Evolutionary conservation across 108 stramenopile species (phyloP), one percentile per base, ranked within the genome.

Genomic region (Cyclotella sp.): DNA sequence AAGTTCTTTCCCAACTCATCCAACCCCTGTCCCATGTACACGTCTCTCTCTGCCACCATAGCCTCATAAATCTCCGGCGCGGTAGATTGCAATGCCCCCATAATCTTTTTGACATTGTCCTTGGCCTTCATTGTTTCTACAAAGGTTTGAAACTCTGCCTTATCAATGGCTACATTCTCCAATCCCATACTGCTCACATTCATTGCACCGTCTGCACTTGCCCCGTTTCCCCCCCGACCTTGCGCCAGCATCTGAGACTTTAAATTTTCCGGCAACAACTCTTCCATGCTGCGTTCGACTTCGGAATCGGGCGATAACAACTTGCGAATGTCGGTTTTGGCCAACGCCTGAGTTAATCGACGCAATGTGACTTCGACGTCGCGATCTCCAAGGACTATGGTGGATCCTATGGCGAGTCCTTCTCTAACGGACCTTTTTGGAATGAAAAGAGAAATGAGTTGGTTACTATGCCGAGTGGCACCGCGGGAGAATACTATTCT

Each of bases 51-150:
- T n/a, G 75, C 79, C 22, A 86, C 85, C 79, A 86, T 81, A 1
- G 85, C 85, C 40, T 84, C 70, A 57, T 86, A 86, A 13, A 86
- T 72, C 29, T 84, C 75, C 18, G 85, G 85, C 18, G 82, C 82
- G 3, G 78, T 76, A 0, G 26, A 40, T 42, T 72, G 49, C 16
- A 86, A 55, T 14, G 75, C 75, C 15, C 24, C 28, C 85, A 86
- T 86, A 28, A 86, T 72, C 46, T 79, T 79, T 53, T 66, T 79
- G 5, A 86, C 79, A 67, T 86, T 86, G 10, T 84, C 83, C 39
- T 73, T 80, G 12, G 78, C 77, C 57, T 86, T 86, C 79, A 86
- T 78, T 18, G 85, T 84, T 66, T 86, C 85, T 13, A 86, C 82
- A 54, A 86, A 79, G 13, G 63, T 53, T 14, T 81, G 58, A 51